A percentile compares a stretch with the other conserved stretches of the same genome.
phyloP scores from a whole-genome alignment of 177 flowering plant species.

The Vitis hybrid region DNA sequence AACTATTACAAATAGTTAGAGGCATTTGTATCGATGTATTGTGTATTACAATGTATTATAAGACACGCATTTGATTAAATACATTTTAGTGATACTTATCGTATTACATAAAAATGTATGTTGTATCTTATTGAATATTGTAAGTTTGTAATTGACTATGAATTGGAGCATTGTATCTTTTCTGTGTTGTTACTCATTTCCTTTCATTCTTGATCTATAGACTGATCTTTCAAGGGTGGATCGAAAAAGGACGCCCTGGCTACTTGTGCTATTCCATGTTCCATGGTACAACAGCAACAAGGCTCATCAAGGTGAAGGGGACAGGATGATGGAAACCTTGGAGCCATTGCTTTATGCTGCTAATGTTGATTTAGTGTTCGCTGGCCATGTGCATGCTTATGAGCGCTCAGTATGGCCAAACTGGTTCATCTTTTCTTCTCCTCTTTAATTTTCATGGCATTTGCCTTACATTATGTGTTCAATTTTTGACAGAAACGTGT shows the following conservation, averaged over 20 bases:
- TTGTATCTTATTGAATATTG: too few relatives aligned
- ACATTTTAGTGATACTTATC: too few relatives aligned
- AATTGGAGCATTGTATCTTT: too few relatives aligned
- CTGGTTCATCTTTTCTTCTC: not conserved
- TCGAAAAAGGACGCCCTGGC: conserved; percentile 85
- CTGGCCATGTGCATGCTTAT: conserved; percentile 99
- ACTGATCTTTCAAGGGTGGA: conserved; percentile 84
- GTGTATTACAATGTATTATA: too few relatives aligned
- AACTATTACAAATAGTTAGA: too few relatives aligned
- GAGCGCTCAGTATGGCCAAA: conserved; percentile 73
- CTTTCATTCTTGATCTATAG: conserved; percentile 32
- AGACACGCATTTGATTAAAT: too few relatives aligned
- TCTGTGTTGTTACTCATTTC: not conserved
- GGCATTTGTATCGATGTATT: too few relatives aligned
- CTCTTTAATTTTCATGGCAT: not conserved
- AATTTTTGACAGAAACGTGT: conserved; percentile 64
- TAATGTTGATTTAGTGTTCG: conserved; percentile 78
- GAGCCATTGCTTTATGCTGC: conserved; percentile 90
- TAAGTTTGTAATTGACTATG: too few relatives aligned
- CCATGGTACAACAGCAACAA: conserved; percentile 96
- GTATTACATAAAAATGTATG: too few relatives aligned
- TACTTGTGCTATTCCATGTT: conserved; percentile 78
- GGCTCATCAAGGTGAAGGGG: conserved; percentile 94
- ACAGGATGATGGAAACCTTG: conserved; percentile 78
- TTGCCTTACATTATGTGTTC: conserved; percentile 1